Base-by-base conservation (phyloP, 106 monocot species). In the Dioscorea dumetorum region DNA sequence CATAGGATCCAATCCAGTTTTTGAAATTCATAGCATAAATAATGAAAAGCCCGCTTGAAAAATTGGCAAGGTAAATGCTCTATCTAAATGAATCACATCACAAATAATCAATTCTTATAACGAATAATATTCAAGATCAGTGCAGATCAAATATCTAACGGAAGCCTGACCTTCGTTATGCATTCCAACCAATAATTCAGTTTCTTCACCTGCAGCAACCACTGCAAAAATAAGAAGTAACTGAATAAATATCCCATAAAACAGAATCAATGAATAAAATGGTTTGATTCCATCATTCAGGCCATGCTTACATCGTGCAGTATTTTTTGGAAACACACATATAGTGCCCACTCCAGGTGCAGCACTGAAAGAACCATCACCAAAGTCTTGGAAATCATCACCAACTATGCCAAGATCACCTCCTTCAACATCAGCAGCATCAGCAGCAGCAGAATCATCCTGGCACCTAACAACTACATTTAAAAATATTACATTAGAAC, bases 241-340 rank as follows among this genome's bases (percentile, higher is more conserved):
- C 52, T 32, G 12, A 7, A 53, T 50, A 48, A 31, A 59, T 59
- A 61, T 60, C 14, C 21, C 12, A 15, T 34, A 12, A 1, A 59
- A 49, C 18, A 33, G 9, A 70, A 50, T 63, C 10, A 49, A 22
- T 9, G 18, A 70, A 33, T 51, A 69, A 20, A 34, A 48, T 24
- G 41, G 35, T 15, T n/a, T 68, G 59, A 58, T 64, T 17, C 9
- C 41, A 8, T 41, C 41, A 41, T 14, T 22, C 13, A 57, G 22
- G 33, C 4, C 21, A 31, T 32, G 64, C 85, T 72, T 75, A 99
- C 99, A 63, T 78, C 79, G 78, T 31, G 73, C 77, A 50, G 90
- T 12, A 68, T 99, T 99, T 61, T 93, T 90, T 22, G 99, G 99
- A 23, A 99, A 99, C n/a, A 99, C 78, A 70, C 65, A 87, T 41